Base-by-base conservation (phyloP, 345 rosid genomes). In the Cardamine occulta region DNA sequence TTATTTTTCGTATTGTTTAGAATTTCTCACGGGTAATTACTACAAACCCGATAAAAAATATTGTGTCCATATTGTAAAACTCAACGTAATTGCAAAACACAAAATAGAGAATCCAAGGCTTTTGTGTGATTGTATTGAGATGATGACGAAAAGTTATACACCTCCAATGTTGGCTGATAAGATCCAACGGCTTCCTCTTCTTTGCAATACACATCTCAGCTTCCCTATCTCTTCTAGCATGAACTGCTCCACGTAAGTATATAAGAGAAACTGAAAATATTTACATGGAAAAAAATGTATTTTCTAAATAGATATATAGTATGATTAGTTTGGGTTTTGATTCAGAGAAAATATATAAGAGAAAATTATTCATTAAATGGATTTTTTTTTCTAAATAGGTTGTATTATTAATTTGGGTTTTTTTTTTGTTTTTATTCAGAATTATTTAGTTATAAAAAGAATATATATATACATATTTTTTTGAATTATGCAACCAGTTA, bases 161-260 rank as follows among this genome's bases (percentile, higher is more conserved):
- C 82, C 86, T 62, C 84, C 82, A 8, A 47, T 84, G 26, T 32
- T 75, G 17, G 58, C 76, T 57, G 74, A 72, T 72, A 82, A 76
- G 29, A 81, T 85, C 63, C 61, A 77, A 15, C 53, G 68, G 31
- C 86, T 85, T 42, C 85, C 85, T 21, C 53, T 55, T 23, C 66
- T 29, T 26, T 85, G 88, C 76, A 55, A 39, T 19, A 81, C 79
- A 4, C 81, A 75, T 70, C 88, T 85, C 11, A 85, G 84, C 63
- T 85, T 85, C 69, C 88, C 85, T 24, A 83, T 85, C 63, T 83
- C 88, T 12, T 62, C 68, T 6, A 54, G 79, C 84, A 83, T 85
- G 88, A 84, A 86, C 21, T 88, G 90, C 73, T 77, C 79, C 58
- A 81, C 32, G 87, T 84, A 63, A 76, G 75, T 63, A 3, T 48